Percentiles rank a stretch among this genome's conserved stretches.
These are phyloP conservation scores for Acanthamoeba rhysodes DNA, from an alignment of 208 protist genomes.

Conservation along the genomic window DNA sequence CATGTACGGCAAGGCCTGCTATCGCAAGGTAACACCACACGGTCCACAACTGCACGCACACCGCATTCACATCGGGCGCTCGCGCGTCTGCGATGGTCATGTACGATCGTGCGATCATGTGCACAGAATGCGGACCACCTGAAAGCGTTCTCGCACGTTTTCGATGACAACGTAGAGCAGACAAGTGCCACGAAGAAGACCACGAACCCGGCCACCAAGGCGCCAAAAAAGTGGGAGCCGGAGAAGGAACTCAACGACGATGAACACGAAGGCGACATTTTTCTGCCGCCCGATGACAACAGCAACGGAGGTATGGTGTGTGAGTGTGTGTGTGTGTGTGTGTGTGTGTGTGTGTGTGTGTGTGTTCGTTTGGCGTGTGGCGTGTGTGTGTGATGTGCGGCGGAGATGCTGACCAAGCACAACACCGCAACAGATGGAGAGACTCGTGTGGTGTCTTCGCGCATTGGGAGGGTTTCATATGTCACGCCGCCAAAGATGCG, in stretches of 20 bases:
- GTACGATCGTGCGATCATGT: background rate
- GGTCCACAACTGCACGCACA: too few relatives aligned
- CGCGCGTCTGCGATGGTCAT: background rate
- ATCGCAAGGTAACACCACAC: conserved; percentile 1
- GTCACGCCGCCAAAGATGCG: background rate
- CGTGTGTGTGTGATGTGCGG: background rate
- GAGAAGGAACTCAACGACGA: background rate
- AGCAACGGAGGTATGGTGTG: background rate
- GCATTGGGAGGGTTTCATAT: background rate
- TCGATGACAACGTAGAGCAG: background rate
- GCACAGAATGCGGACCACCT: background rate
- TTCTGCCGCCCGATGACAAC: background rate
- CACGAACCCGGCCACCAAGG: background rate
- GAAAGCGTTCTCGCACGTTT: background rate
- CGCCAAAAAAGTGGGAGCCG: background rate
- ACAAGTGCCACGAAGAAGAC: background rate
- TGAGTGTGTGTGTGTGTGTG: background rate
- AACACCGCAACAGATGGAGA: too few relatives aligned
- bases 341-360: too few relatives aligned
- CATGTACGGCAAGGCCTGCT: conserved; percentile 42
- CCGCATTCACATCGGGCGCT: too few relatives aligned
- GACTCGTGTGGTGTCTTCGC: background rate
- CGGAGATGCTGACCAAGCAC: too few relatives aligned
- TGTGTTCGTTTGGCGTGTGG: too few relatives aligned
- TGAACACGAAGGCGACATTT: background rate